phyloP scores from a whole-genome alignment of 1,139 yeast genomes.

The Taphrina flavorubra region DNA sequence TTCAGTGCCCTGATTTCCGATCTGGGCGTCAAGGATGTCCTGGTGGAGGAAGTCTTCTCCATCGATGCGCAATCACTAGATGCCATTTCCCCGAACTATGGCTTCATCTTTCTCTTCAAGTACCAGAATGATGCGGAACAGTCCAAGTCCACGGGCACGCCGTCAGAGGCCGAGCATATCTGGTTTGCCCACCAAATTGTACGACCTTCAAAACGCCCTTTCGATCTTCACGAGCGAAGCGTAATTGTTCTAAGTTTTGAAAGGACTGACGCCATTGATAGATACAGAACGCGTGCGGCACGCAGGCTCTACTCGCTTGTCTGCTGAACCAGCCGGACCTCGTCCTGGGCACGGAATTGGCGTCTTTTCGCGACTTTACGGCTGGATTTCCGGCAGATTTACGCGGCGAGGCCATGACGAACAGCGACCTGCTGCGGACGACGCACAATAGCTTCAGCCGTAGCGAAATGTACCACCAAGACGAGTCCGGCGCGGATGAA shows the following conservation, averaged over 20 bases:
- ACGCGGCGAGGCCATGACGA: constrained; percentile 68
- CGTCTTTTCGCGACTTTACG: constrained; percentile 61
- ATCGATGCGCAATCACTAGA: constrained; percentile 60
- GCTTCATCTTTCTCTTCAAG: constrained; percentile 69
- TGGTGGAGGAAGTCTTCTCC: constrained; percentile 65
- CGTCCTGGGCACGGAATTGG: constrained; percentile 60
- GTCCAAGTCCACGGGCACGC: constrained; percentile 58
- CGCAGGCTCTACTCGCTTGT: constrained; percentile 72
- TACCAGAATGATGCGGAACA: constrained; percentile 54
- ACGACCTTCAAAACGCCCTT: not conserved
- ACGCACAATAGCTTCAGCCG: constrained; percentile 70
- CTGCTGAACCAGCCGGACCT: constrained; percentile 58
- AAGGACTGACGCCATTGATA: constrained; percentile 51
- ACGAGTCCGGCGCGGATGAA: constrained; percentile 54
- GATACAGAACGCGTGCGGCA: constrained; percentile 77
- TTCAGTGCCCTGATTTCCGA: constrained; percentile 69
- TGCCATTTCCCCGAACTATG: constrained; percentile 59
- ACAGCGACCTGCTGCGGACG: constrained; percentile 63
- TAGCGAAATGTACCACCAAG: constrained; percentile 62
- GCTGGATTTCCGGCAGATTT: constrained; percentile 38
- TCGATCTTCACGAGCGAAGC: not conserved
- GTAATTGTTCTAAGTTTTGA: not conserved
- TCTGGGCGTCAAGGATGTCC: constrained; percentile 63
- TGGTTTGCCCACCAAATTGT: constrained; percentile 63
- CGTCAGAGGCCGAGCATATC: constrained; percentile 52